Conservation (phyloP, 2,329 filamentous ascomycete species). For the Lachnellula suecica region DNA sequence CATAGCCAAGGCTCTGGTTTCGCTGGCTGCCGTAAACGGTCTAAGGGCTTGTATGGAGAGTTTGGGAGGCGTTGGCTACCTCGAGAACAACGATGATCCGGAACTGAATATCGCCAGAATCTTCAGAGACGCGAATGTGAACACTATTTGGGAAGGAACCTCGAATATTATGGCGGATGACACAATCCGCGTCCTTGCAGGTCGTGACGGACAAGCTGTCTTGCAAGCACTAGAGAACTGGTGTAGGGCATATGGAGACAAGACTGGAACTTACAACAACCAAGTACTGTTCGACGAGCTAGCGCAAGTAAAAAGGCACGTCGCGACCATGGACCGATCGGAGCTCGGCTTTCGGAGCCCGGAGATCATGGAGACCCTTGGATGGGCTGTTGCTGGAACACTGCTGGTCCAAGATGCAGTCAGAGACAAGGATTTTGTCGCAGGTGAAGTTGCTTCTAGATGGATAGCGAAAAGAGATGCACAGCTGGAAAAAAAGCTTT, state of each 20-base stretch:
- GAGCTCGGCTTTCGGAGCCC: slow-evolving; percentile 33
- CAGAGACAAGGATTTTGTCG: slow-evolving; percentile 29
- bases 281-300: slow-evolving; percentile 14
- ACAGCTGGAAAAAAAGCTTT: background rate
- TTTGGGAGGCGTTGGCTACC: slow-evolving; percentile 66
- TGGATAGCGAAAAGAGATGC: background rate
- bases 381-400: slow-evolving; percentile 32
- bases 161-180: slow-evolving; percentile 66
- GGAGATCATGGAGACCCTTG: slow-evolving; percentile 31
- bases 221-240: slow-evolving; percentile 44
- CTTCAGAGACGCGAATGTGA: slow-evolving; percentile 62
- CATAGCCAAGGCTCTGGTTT: slow-evolving; percentile 58
- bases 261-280: slow-evolving; percentile 13
- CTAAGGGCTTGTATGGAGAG: slow-evolving; percentile 61
- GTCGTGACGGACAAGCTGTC: slow-evolving; percentile 36
- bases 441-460: background rate
- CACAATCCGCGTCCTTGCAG: slow-evolving; percentile 45
- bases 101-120: slow-evolving; percentile 66
- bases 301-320: slow-evolving; percentile 12
- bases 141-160: slow-evolving; percentile 72
- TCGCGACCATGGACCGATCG: slow-evolving; percentile 18
- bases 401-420: slow-evolving; percentile 35
- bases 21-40: slow-evolving; percentile 47
- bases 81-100: slow-evolving; percentile 60
- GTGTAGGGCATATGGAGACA: slow-evolving; percentile 22